Evolutionary conservation across 208 protist species (phyloP), one percentile per base, ranked within the genome.

Genomic region (Porcisia hertigi): DNA sequence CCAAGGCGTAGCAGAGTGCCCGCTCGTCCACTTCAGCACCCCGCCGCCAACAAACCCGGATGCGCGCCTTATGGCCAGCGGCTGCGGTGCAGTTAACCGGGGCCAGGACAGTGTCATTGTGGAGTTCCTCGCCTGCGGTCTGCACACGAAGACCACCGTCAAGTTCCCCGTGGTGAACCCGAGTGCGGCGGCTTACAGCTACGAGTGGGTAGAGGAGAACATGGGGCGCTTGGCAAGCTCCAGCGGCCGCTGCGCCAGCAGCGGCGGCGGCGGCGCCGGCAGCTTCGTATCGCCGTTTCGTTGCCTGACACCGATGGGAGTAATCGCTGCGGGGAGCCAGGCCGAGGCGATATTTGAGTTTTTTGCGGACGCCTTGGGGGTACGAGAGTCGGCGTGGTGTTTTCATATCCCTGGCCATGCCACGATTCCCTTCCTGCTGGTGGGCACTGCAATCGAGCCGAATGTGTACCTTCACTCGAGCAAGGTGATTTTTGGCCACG

Each of bases 341-440:
- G 69, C 86, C n/a, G 98, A 99, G 76, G 98, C 99, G 83, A 81
- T 84, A 8, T 99, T 99, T 86, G 96, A 99, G 69, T 99, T 98
- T 80, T 90, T 90, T 23, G 96, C 97, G 6, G 89, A 98, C 49
- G 91, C 83, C 54, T 85, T 98, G 30, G 87, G 90, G 18, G 73
- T 91, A 49, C 83, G 89, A 14, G 97, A 99, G 82, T 85, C 92
- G 41, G 76, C 89, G 81, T 99, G 98, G 98, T 82, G 76, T 16
- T 98, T 99, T 76, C 57, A 83, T 54, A 98, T 99, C 63, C 80
- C 77, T 16, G 95, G 92, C 25, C 86, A 90, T 53, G 83, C 96
- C 54, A 65, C 80, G 55, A 84, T 99, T 20, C 96, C 96, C 4
- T 98, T 99, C 78, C 67, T 99, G 41, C 80, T 99, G 9, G 95